Conservation (phyloP, 805 yeast species). For the Kuraishia ogatae region DNA sequence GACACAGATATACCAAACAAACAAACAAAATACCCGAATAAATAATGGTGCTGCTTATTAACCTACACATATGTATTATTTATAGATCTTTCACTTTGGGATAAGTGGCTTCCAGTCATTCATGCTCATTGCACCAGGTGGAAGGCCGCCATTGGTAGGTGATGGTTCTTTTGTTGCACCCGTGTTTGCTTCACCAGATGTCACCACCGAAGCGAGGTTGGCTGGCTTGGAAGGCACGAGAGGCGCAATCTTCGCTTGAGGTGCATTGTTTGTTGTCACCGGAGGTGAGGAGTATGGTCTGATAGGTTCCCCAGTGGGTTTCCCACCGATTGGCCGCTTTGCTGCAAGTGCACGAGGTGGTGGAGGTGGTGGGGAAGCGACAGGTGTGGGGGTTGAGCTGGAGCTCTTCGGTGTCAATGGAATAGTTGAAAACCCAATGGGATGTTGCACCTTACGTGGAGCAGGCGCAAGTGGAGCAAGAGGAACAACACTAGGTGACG, state of each 20-base stretch:
- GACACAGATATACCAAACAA: too few relatives aligned
- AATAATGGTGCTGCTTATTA: neutral
- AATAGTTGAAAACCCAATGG: slow-evolving; percentile 3
- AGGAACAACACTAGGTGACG: slow-evolving; percentile 38
- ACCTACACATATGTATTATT: neutral
- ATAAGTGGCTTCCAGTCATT: slow-evolving; percentile 2
- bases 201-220: slow-evolving; percentile 10
- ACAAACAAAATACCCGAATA: too few relatives aligned
- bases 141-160: neutral
- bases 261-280: neutral
- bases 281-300: neutral
- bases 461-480: slow-evolving; percentile 18
- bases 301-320: neutral
- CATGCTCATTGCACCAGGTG: neutral
- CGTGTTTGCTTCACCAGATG: neutral
- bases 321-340: slow-evolving; percentile 17
- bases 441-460: slow-evolving; percentile 1
- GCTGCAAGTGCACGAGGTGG: slow-evolving; percentile 24
- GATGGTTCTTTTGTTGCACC: neutral
- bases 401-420: slow-evolving; percentile 3
- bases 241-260: slow-evolving; percentile 17
- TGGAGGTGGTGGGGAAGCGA: slow-evolving; percentile 1
- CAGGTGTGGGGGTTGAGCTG: slow-evolving; percentile 1
- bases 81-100: neutral
- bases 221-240: slow-evolving; percentile 23